A percentile compares a stretch with the other conserved stretches of the same genome.
Conservation (phyloP, 2,329 filamentous ascomycete species). For the Huntiella moniliformis region DNA sequence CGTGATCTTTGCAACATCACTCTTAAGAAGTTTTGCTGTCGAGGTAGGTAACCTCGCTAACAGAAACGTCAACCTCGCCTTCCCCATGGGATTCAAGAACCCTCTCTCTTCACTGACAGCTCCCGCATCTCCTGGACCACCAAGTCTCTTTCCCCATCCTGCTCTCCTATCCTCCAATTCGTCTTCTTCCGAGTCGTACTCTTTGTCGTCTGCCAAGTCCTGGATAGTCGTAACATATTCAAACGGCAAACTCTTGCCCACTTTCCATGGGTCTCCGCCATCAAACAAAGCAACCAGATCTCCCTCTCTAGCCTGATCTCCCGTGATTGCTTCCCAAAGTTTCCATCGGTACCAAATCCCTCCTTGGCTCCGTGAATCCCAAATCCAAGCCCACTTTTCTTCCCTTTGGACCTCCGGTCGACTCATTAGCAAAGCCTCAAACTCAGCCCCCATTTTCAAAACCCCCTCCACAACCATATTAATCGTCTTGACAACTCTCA, state of each 20-base stretch:
- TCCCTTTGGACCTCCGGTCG: conserved; percentile 65
- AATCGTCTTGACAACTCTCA: conserved; percentile 63
- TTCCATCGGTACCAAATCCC: conserved; percentile 89
- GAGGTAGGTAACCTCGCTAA: conserved; percentile 65
- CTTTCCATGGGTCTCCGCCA: conserved; percentile 59
- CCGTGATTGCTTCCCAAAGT: conserved; percentile 70
- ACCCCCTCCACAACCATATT: conserved; percentile 74
- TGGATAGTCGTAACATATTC: conserved; percentile 62
- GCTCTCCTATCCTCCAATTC: conserved; percentile 63
- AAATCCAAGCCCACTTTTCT: conserved; percentile 87
- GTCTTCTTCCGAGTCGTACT: conserved; percentile 47
- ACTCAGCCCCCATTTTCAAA: conserved; percentile 63
- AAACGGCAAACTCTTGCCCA: conserved; percentile 50
- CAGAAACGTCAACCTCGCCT: conserved; percentile 67
- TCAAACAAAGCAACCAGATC: conserved; percentile 55
- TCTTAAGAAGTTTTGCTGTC: conserved; percentile 56
- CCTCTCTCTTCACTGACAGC: background rate
- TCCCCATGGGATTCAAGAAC: conserved; percentile 69
- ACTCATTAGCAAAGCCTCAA: conserved; percentile 84
- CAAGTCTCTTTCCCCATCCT: conserved; percentile 29
- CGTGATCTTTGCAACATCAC: conserved; percentile 71
- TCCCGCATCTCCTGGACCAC: background rate
- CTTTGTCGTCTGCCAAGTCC: conserved; percentile 65
- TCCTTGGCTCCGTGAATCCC: conserved; percentile 60
- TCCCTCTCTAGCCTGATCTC: background rate